These are phyloP conservation scores for Euphrasia confusa DNA, from an alignment of 257 asterid genomes.

Conservation along the genomic window DNA sequence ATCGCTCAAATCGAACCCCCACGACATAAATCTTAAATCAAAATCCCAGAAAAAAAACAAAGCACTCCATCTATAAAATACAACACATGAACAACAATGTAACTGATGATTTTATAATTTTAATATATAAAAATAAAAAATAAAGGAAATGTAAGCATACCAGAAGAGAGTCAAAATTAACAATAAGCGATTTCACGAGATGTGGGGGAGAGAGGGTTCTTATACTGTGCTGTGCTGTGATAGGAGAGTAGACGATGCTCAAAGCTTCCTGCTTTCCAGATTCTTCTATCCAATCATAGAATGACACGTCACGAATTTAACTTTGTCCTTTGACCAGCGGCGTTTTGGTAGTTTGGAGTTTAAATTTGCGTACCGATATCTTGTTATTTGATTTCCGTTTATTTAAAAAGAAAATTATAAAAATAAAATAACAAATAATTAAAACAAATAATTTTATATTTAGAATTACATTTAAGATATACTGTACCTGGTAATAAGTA, in stretches of 20 bases:
- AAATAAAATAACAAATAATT: too few species aligned
- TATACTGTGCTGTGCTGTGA: neutral
- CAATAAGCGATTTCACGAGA: neutral
- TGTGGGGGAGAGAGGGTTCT: slow-evolving; percentile 16
- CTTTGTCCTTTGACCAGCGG: too few species aligned
- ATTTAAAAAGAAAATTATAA: too few species aligned
- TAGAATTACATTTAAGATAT: too few species aligned
- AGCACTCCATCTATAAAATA: too few species aligned
- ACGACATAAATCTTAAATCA: neutral
- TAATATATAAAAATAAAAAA: neutral
- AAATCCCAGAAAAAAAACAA: neutral
- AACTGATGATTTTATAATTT: neutral
- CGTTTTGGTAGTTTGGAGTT: too few species aligned
- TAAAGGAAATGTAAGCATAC: slow-evolving; percentile 20
- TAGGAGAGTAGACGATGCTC: slow-evolving; percentile 18
- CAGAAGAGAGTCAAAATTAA: slow-evolving; percentile 15
- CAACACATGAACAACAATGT: too few species aligned
- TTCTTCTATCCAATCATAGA: neutral
- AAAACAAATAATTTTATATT: too few species aligned
- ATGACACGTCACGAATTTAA: neutral
- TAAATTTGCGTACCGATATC: too few species aligned
- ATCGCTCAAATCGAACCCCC: neutral
- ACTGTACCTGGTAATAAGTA: too few species aligned
- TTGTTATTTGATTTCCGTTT: too few species aligned
- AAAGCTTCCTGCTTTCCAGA: slow-evolving; percentile 24